Percentiles rank a stretch among this genome's conserved stretches.
These are phyloP conservation scores for Hypocreales sp. DNA, from an alignment of 2,329 filamentous ascomycete species.

Conservation along the genomic window DNA sequence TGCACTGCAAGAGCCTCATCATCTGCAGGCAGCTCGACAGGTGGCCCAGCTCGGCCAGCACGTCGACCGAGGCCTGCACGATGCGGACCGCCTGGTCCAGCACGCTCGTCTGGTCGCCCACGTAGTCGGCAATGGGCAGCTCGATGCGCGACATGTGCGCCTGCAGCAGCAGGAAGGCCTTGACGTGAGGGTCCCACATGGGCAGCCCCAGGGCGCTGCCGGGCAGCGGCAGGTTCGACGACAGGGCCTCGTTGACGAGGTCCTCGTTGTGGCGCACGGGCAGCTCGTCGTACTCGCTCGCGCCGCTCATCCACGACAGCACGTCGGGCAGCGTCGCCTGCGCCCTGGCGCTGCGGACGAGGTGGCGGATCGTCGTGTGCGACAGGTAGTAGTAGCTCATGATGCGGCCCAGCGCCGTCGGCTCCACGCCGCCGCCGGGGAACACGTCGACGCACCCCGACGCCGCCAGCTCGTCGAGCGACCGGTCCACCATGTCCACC, in stretches of 20 bases:
- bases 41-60: constrained; percentile 78
- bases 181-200: constrained; percentile 98
- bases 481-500: constrained; percentile 80
- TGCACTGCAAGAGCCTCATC: constrained; percentile 74
- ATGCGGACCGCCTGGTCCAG: constrained; percentile 95
- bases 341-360: constrained; percentile 61
- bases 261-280: constrained; percentile 98
- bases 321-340: constrained; percentile 67
- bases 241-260: constrained; percentile 84
- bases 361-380: constrained; percentile 81
- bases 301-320: constrained; percentile 81
- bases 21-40: constrained; percentile 65
- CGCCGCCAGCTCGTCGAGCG: constrained; percentile 63
- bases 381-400: constrained; percentile 99
- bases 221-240: constrained; percentile 57
- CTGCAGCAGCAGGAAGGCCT: constrained; percentile 85
- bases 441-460: constrained; percentile 75
- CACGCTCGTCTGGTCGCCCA: constrained; percentile 80
- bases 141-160: constrained; percentile 89
- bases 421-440: constrained; percentile 75
- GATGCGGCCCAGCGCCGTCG: constrained; percentile 88
- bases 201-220: constrained; percentile 53
- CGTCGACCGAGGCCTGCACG: constrained; percentile 86
- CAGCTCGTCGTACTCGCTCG: constrained; percentile 92
- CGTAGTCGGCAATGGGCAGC: constrained; percentile 90